Base-by-base conservation (phyloP, 257 asterid genomes). In the Echium plantagineum region DNA sequence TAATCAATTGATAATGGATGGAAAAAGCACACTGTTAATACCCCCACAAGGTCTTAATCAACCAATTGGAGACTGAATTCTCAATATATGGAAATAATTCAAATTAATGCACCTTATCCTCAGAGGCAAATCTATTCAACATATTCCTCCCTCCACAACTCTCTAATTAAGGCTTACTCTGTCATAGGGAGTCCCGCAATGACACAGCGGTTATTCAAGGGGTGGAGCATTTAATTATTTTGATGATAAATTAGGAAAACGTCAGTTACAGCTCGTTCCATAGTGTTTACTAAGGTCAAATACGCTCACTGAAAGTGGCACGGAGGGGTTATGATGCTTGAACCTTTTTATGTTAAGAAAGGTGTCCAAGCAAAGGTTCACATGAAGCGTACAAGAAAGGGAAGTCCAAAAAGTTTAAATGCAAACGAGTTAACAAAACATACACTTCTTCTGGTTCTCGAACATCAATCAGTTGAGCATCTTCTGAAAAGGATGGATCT, bases 371-470 rank as follows among this genome's bases (percentile, higher is more conserved):
- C 10, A n/a, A 26, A 10, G 31, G 47, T 61, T 24, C 7, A 60
- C 46, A 42, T 60, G 2, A 24, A 42, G 38, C 60, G 58, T 22
- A 17, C 6, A 17, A 31, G n/a, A 19, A 56, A 51, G 8, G 63
- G 35, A 46, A 7, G 21, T 24, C 30, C 20, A 47, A 60, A n/a
- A 21, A 51, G 26, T 55, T 47, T 20, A n/a, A 21, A 38, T 42
- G 21, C 12, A 60, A 35, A 16, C 42, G 55, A 2, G 59, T 38
- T 30, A 26, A 59, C 21, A 19, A 74, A 42, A 58, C 94, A 58
- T 91, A 91, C 98, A 91, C 95, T 91, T 91, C 98, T 31, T 88
- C 94, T 58, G 95, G 98, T 82, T 91, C 98, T 63, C 96, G 85
- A 73, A 91, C 98, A 78, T 91, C 98, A 72, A 91, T 84, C 68